phyloP scores from a whole-genome alignment of 768 basidiomycete genomes.

The Auricularia auricula-judae region DNA sequence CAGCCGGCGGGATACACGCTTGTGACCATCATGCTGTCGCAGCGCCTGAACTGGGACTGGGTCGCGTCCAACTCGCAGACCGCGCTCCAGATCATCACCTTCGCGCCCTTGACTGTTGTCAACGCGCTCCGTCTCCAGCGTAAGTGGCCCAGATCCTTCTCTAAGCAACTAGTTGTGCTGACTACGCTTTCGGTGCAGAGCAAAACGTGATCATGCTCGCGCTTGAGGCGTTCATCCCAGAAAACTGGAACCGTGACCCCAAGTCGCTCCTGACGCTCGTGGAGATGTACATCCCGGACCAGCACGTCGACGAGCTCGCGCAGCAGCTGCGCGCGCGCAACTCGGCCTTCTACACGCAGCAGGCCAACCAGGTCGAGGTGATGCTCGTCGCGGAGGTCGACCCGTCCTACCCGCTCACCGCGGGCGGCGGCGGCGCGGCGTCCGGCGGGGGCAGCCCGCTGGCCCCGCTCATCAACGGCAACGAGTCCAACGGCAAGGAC shows the following conservation, averaged over 20 bases:
- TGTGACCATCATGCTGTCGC: slow-evolving; percentile 57
- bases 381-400: slow-evolving; percentile 60
- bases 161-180: slow-evolving; percentile 18
- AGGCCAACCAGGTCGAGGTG: slow-evolving; percentile 31
- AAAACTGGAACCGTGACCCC: slow-evolving; percentile 41
- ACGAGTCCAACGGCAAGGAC: slow-evolving; percentile 14
- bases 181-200: slow-evolving; percentile 14
- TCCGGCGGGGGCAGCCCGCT: slow-evolving; percentile 12
- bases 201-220: slow-evolving; percentile 38
- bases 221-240: slow-evolving; percentile 60
- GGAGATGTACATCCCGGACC: slow-evolving; percentile 54
- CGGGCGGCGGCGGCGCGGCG: slow-evolving; percentile 22
- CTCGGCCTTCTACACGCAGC: slow-evolving; percentile 54
- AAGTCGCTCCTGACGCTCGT: slow-evolving; percentile 53
- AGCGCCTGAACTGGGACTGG: slow-evolving; percentile 53
- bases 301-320: slow-evolving; percentile 47
- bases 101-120: slow-evolving; percentile 42
- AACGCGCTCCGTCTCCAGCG: slow-evolving; percentile 32
- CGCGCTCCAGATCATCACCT: slow-evolving; percentile 68
- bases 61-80: slow-evolving; percentile 48
- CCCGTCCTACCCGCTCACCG: slow-evolving; percentile 46
- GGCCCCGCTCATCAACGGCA: slow-evolving; percentile 11
- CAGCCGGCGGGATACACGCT: slow-evolving; percentile 27
- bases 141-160: slow-evolving; percentile 27
- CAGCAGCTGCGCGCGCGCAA: slow-evolving; percentile 48